Evolutionary conservation across 2,329 filamentous ascomycete species (phyloP), one percentile per base, ranked within the genome.

Genomic region (Curvularia spicifera): DNA sequence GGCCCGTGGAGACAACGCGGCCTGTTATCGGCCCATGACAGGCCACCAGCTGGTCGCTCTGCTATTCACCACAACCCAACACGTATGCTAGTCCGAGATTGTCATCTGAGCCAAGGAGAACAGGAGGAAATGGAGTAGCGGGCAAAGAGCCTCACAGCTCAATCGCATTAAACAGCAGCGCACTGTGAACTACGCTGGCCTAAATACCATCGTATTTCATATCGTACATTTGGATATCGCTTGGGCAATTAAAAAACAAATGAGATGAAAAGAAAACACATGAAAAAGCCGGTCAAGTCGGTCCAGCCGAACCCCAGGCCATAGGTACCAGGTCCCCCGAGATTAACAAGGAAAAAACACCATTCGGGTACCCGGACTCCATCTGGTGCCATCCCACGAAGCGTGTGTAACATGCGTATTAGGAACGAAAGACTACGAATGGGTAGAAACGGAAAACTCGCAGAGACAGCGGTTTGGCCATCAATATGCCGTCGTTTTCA

Each of bases 231-330:
- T 31, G 51, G 44, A 57, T 58, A 57, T 60, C 54, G 56, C 51
- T 53, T 39, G 18, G 51, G 39, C 24, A 55, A 51, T 18, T 33
- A 44, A 46, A 46, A 26, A 29, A 44, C 10, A 43, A 52, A 44
- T n/a, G 15, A 51, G 26, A 40, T 42, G 31, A 37, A 54, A 51
- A 37, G 46, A 53, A 58, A 49, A 54, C 20, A 63, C 42, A 47
- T 42, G 53, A 47, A 20, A 48, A 22, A 46, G 20, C 9, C 44
- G n/a, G 28, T 29, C 26, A 46, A 46, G 22, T 65, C 66, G 66
- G 66, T 62, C 66, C 66, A 56, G 66, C 66, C 66, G 66, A 65
- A 56, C 51, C 55, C 55, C 46, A 42, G 28, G 6, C 12, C 28
- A 39, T 20, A 20, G 31, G 22, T n/a, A 35, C 39, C 33, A 43